Conservation (phyloP, 306 rosid species). For the Dicorynia guianensis region DNA sequence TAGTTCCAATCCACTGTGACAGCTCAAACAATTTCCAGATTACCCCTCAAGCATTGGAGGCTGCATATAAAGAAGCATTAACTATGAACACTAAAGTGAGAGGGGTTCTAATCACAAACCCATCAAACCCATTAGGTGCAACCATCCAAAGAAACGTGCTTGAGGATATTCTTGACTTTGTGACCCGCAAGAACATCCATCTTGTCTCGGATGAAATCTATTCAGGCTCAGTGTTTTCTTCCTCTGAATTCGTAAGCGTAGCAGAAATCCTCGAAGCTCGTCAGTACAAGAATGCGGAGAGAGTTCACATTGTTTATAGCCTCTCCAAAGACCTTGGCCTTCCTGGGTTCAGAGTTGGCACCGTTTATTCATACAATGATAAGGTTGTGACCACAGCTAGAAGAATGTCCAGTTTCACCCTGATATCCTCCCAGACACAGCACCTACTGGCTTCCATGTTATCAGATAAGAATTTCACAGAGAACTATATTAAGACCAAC, state of each 20-base stretch:
- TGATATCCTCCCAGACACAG: slow-evolving; percentile 92
- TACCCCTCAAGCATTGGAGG: slow-evolving; percentile 71
- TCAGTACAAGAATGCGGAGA: slow-evolving; percentile 54
- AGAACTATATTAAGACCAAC: slow-evolving; percentile 65
- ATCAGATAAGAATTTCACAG: slow-evolving; percentile 61
- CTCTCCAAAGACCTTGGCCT: slow-evolving; percentile 96
- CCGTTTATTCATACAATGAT: slow-evolving; percentile 84
- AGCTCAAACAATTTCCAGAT: slow-evolving; percentile 82
- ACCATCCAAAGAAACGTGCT: slow-evolving; percentile 67
- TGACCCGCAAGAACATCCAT: slow-evolving; percentile 71
- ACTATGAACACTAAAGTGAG: slow-evolving; percentile 64
- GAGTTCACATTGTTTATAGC: slow-evolving; percentile 91
- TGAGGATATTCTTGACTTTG: slow-evolving; percentile 71
- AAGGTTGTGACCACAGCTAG: slow-evolving; percentile 88
- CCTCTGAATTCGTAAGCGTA: slow-evolving; percentile 72
- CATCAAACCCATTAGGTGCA: slow-evolving; percentile 89
- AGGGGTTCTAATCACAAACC: slow-evolving; percentile 84
- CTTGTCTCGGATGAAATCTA: slow-evolving; percentile 94
- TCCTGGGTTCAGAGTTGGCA: slow-evolving; percentile 89
- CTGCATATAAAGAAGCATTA: slow-evolving; percentile 68
- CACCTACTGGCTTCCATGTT: slow-evolving; percentile 72
- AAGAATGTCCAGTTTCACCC: slow-evolving; percentile 90
- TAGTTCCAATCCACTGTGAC: slow-evolving; percentile 82
- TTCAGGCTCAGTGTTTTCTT: slow-evolving; percentile 82
- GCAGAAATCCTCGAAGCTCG: slow-evolving; percentile 70